Conservation (phyloP, 1,284 basidiomycete genomes). For the Ustilago trichophora region DNA sequence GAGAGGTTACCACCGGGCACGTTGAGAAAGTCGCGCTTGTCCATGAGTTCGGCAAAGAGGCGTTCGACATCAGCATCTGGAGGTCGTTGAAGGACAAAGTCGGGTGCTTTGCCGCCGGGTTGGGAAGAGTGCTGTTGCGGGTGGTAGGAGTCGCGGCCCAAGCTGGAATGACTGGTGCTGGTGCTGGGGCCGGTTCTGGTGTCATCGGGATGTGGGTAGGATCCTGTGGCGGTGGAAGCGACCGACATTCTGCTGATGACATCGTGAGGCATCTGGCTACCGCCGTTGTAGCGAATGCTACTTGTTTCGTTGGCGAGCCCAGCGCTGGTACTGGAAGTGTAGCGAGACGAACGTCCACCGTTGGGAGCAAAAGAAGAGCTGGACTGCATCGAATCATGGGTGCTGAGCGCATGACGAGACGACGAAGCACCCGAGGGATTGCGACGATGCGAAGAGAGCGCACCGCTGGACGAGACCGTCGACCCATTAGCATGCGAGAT, state of each 20-base stretch:
- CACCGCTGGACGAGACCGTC: constrained; percentile 22
- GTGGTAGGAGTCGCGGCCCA: constrained; percentile 27
- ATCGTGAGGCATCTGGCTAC: constrained; percentile 17
- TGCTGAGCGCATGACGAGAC: constrained; percentile 20
- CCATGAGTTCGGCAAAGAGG: constrained; percentile 66
- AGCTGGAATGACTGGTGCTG: constrained; percentile 23
- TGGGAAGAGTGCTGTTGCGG: background rate
- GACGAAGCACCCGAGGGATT: constrained; percentile 31
- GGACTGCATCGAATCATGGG: constrained; percentile 40
- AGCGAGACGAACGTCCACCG: constrained; percentile 32
- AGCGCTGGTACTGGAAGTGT: constrained; percentile 29
- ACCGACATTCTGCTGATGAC: constrained; percentile 31
- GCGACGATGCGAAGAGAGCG: constrained; percentile 32
- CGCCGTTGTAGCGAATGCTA: constrained; percentile 17
- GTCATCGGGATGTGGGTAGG: no score
- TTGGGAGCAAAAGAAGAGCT: constrained; percentile 17
- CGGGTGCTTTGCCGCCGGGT: constrained; percentile 32
- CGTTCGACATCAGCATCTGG: constrained; percentile 59
- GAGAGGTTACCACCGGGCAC: constrained; percentile 58
- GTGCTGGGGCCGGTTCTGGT: no score
- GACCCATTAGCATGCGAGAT: constrained; percentile 34
- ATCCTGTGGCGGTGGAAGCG: constrained; percentile 23
- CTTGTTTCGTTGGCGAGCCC: constrained; percentile 7
- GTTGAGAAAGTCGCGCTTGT: constrained; percentile 62
- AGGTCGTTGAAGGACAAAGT: constrained; percentile 54